These are phyloP conservation scores for Rhazya stricta DNA, from an alignment of 257 asterid genomes.

Conservation along the genomic window DNA sequence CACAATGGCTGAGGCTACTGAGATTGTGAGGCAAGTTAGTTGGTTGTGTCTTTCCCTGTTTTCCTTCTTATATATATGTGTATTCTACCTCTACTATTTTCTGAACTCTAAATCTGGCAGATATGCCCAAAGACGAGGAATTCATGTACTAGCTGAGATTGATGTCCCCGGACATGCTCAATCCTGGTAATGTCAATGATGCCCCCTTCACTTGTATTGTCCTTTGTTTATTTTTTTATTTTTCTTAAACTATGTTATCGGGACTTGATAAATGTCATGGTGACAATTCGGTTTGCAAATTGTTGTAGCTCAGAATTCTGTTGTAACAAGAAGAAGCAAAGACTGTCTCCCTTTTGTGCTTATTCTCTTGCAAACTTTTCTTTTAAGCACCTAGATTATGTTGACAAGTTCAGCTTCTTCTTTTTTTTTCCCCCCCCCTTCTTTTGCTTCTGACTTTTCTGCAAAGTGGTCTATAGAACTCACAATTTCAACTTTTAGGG, in stretches of 20 bases:
- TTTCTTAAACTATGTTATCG: not conserved
- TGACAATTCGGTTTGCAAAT: not conserved
- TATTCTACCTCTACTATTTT: slow-evolving; percentile 6
- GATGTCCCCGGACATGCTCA: slow-evolving; percentile 93
- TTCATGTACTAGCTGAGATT: slow-evolving; percentile 80
- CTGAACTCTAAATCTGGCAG: slow-evolving; percentile 33
- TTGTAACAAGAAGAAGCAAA: not conserved
- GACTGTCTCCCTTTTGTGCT: not conserved
- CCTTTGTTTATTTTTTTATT: not conserved
- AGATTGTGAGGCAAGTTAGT: slow-evolving; percentile 70
- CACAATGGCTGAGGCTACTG: slow-evolving; percentile 67
- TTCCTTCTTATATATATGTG: not conserved
- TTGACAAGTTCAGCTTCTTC: no score
- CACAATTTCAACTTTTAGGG: slow-evolving; percentile 43
- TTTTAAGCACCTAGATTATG: no score
- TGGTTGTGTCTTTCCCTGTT: not conserved
- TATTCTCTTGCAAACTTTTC: no score
- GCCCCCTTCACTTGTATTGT: not conserved
- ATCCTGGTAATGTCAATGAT: slow-evolving; percentile 56
- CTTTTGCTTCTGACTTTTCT: not conserved
- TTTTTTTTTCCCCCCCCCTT: no score
- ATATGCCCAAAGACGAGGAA: slow-evolving; percentile 75
- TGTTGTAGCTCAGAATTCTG: not conserved
- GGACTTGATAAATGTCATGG: not conserved
- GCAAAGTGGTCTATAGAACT: not conserved